Evolutionary conservation across 345 rosid genomes (phyloP).

Genomic region (Salix viminalis): DNA sequence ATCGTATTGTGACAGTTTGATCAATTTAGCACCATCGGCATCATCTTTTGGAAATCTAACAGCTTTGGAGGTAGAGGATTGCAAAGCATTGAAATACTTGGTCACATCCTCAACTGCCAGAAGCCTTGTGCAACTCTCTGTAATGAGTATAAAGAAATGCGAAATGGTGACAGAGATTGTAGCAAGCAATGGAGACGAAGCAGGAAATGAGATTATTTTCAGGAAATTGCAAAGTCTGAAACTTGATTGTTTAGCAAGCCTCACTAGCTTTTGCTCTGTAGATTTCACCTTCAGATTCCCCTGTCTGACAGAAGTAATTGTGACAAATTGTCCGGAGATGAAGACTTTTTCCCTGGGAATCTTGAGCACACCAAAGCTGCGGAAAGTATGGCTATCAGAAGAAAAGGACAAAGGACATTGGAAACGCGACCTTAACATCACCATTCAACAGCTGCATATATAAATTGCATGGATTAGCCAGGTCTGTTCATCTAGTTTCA

Average conservation of each 20-base stretch:
- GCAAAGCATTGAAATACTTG: constrained; percentile 11
- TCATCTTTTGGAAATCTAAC: constrained; percentile 12
- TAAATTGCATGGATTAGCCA: neutral
- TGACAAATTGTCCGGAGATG: neutral
- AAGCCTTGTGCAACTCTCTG: constrained; percentile 11
- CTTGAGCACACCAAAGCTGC: neutral
- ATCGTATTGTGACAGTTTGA: constrained; percentile 10
- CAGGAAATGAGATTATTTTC: constrained; percentile 6
- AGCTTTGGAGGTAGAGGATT: constrained; percentile 1
- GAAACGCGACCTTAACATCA: neutral
- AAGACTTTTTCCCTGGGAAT: neutral
- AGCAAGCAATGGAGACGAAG: neutral
- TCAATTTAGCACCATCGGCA: constrained; percentile 4
- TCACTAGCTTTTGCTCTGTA: neutral
- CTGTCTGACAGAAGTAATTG: neutral
- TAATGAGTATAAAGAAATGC: constrained; percentile 15
- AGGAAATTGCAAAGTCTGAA: constrained; percentile 2
- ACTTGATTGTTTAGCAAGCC: constrained; percentile 11
- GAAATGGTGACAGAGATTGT: constrained; percentile 12
- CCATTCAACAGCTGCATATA: neutral
- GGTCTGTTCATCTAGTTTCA: too few species aligned
- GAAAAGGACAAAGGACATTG: neutral
- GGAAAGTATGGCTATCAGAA: neutral
- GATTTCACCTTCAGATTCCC: neutral
- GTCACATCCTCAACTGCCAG: constrained; percentile 10